Conservation (phyloP, 2,329 filamentous ascomycete genomes). For the Clonostachys byssicola region DNA sequence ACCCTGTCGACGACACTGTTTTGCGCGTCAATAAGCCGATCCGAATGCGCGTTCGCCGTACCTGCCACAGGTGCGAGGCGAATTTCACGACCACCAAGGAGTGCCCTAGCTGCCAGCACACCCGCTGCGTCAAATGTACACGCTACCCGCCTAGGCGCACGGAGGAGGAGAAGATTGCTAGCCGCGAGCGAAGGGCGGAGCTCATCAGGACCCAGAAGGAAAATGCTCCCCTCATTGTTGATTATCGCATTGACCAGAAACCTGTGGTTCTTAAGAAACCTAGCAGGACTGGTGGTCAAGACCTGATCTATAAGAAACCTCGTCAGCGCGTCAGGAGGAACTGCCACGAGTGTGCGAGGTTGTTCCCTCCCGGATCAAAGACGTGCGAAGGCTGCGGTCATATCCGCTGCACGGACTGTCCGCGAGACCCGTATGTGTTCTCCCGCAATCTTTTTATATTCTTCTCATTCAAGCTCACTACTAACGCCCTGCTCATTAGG, state of each 20-base stretch:
- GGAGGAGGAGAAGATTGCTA: conserved; percentile 48
- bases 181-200: conserved; percentile 44
- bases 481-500: conserved; percentile 25
- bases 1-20: conserved; percentile 44
- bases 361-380: conserved; percentile 57
- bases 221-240: conserved; percentile 47
- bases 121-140: conserved; percentile 75
- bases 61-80: conserved; percentile 77
- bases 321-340: conserved; percentile 70
- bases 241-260: conserved; percentile 40
- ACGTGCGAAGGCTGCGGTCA: conserved; percentile 68
- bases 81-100: conserved; percentile 69
- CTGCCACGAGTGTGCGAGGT: conserved; percentile 69
- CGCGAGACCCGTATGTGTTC: conserved; percentile 68
- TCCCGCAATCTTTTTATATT: not conserved
- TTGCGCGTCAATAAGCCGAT: conserved; percentile 71
- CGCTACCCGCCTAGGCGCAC: conserved; percentile 66
- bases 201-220: conserved; percentile 52
- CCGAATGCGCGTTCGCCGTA: conserved; percentile 72
- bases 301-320: conserved; percentile 67
- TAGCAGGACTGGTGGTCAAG: conserved; percentile 62
- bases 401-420: conserved; percentile 74
- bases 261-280: conserved; percentile 57
- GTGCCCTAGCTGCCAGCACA: conserved; percentile 74
- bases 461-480: not conserved